Percentiles rank a stretch among this genome's conserved stretches.
Evolutionary conservation across 306 rosid genomes (phyloP).

Genomic region (Acacia confusa): DNA sequence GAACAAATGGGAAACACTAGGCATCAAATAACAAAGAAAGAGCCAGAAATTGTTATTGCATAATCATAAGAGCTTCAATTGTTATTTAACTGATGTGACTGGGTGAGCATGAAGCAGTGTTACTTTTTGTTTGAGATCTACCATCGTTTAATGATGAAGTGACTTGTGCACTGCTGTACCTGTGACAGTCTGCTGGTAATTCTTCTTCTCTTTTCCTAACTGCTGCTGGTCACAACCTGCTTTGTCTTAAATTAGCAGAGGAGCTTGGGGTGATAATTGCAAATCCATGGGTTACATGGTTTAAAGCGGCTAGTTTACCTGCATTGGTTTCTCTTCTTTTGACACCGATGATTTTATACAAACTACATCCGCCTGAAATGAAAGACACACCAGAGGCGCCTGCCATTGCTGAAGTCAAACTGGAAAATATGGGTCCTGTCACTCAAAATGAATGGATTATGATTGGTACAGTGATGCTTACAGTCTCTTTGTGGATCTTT

Average conservation of each 20-base stretch:
- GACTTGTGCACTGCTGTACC: constrained; percentile 42
- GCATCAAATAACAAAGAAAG: no score
- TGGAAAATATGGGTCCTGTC: constrained; percentile 83
- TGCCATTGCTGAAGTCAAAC: constrained; percentile 71
- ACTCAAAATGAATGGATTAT: constrained; percentile 73
- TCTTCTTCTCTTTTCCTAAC: constrained; percentile 98
- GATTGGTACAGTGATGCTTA: constrained; percentile 87
- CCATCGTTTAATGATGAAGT: constrained; percentile 23
- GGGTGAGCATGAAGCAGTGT: no score
- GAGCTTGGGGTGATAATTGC: constrained; percentile 78
- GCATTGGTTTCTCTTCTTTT: constrained; percentile 66
- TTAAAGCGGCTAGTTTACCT: constrained; percentile 86
- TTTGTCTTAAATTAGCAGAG: constrained; percentile 83
- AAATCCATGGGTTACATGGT: constrained; percentile 91
- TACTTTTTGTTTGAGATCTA: neutral
- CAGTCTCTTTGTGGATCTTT: constrained; percentile 87
- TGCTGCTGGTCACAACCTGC: constrained; percentile 95
- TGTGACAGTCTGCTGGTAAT: constrained; percentile 78
- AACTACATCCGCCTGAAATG: constrained; percentile 80
- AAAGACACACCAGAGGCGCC: constrained; percentile 98
- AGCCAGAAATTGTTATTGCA: no score
- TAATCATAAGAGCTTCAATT: no score
- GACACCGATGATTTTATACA: constrained; percentile 77
- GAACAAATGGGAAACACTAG: no score
- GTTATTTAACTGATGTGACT: no score